These are phyloP conservation scores for Lophiostoma macrostomum DNA, from an alignment of 495 filamentous ascomycete genomes.

Conservation along the genomic window DNA sequence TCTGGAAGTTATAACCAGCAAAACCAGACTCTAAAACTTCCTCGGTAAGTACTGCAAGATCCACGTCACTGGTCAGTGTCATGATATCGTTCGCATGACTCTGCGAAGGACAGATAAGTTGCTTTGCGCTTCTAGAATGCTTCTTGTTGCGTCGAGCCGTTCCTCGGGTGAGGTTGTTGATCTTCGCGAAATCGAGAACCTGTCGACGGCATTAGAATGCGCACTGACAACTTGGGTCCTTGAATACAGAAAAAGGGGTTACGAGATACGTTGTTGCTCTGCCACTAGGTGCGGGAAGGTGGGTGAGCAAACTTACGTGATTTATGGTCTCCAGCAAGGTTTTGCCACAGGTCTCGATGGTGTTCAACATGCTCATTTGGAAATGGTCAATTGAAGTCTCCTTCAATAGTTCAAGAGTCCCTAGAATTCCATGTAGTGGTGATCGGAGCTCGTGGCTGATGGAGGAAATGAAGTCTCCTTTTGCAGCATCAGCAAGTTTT, in stretches of 20 bases:
- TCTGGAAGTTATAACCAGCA: constrained; percentile 48
- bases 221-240: neutral
- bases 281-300: neutral
- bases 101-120: constrained; percentile 10
- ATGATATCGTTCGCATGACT: constrained; percentile 35
- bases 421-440: constrained; percentile 73
- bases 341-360: constrained; percentile 69
- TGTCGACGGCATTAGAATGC: constrained; percentile 15
- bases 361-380: constrained; percentile 65
- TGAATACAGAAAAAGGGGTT: too few relatives aligned
- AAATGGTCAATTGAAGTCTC: constrained; percentile 50
- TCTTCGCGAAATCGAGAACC: constrained; percentile 65
- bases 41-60: constrained; percentile 53
- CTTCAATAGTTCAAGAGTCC: constrained; percentile 66
- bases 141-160: constrained; percentile 32
- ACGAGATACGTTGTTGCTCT: too few relatives aligned
- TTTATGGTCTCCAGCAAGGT: constrained; percentile 78
- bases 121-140: constrained; percentile 11
- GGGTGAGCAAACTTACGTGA: constrained; percentile 47
- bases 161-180: constrained; percentile 51
- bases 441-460: constrained; percentile 76
- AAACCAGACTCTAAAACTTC: constrained; percentile 60
- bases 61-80: constrained; percentile 28
- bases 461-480: constrained; percentile 68
- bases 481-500: constrained; percentile 52